A percentile compares a stretch with the other conserved stretches of the same genome.
Evolutionary conservation across 768 basidiomycete species (phyloP).

Genomic region (Xerocomellus intermedius): DNA sequence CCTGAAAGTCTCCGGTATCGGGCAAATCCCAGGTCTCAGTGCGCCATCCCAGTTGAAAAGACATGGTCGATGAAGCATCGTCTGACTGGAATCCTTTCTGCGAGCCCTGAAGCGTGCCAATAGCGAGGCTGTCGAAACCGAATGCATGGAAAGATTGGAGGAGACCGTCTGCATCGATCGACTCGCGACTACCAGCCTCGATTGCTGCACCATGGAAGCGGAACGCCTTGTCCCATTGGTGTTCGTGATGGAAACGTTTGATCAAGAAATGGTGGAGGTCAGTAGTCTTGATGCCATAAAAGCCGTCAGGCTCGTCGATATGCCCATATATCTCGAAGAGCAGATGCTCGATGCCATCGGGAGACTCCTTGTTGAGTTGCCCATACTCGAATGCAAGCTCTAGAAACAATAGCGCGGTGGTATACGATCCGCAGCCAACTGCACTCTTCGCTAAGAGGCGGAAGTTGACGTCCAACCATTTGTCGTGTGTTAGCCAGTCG

Average conservation of each 20-base stretch:
- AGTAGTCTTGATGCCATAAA: slow-evolving; percentile 85
- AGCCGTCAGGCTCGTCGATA: slow-evolving; percentile 97
- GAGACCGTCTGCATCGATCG: slow-evolving; percentile 58
- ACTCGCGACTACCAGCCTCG: slow-evolving; percentile 53
- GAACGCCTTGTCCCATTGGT: slow-evolving; percentile 90
- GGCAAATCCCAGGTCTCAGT: slow-evolving; percentile 96
- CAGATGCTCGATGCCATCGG: slow-evolving; percentile 54
- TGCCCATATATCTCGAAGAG: slow-evolving; percentile 92
- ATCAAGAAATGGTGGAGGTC: slow-evolving; percentile 81
- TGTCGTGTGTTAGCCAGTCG: slow-evolving; percentile 55
- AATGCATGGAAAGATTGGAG: slow-evolving; percentile 82
- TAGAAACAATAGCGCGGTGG: slow-evolving; percentile 85
- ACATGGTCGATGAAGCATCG: slow-evolving; percentile 46
- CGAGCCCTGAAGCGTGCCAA: slow-evolving; percentile 54
- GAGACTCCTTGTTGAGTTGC: slow-evolving; percentile 27
- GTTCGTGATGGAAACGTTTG: slow-evolving; percentile 87
- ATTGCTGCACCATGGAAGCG: slow-evolving; percentile 83
- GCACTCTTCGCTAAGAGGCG: slow-evolving; percentile 70
- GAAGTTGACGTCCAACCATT: slow-evolving; percentile 82
- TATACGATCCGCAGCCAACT: slow-evolving; percentile 77
- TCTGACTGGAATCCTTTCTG: slow-evolving; percentile 32
- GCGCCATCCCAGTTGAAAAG: slow-evolving; percentile 87
- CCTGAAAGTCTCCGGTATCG: slow-evolving; percentile 44
- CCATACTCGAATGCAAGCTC: slow-evolving; percentile 68
- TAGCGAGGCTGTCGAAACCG: slow-evolving; percentile 88